Evolutionary conservation across 768 basidiomycete genomes (phyloP), one percentile per base, ranked within the genome.

Genomic region (Auricularia heimuer): DNA sequence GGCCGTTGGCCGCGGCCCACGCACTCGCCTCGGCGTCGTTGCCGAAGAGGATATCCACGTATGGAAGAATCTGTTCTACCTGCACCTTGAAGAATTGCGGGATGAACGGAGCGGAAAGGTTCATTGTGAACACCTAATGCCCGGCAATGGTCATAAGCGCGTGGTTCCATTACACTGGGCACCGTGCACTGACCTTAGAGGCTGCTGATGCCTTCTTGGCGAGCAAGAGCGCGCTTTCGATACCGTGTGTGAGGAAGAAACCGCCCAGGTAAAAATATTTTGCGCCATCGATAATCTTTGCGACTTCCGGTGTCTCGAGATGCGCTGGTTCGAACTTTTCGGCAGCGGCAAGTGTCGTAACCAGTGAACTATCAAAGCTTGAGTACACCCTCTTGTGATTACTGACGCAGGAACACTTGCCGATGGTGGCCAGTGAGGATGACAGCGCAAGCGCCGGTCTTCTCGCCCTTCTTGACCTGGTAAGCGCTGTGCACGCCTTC

Each of bases 71-170:
- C 73, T 89, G 79, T 68, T 92, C 82, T 18, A 99, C 80, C 73
- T 95, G 90, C 3, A 79, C 77, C 65, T 82, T 82, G 81, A 98
- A 98, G 83, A 97, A 96, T 76, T 94, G 88, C 63, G 91, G 80
- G 76, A 99, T 95, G 82, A 98, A 99, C 18, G 97, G 97, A 3
- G 97, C 97, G 8, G 94, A 96, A 70, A 99, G 83, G 81, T 99
- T 99, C 70, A 98, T 76, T 11, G 84, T 85, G 75, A 98, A 95
- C 66, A 87, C 87, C 93, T 94, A 69, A 21, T 21, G 35, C 29
- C 11, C 21, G 24, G 6, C 44, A 60, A 37, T 18, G 14, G n/a
- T 35, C 33, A 64, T 56, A 47, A 34, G n/a, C 10, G 34, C 14
- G 36, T 2, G 8, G 67, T 56, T 66, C 36, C 29, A 11, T 16